Conservation (phyloP, 1,139 yeast species). For the Candida frijolesensis region DNA sequence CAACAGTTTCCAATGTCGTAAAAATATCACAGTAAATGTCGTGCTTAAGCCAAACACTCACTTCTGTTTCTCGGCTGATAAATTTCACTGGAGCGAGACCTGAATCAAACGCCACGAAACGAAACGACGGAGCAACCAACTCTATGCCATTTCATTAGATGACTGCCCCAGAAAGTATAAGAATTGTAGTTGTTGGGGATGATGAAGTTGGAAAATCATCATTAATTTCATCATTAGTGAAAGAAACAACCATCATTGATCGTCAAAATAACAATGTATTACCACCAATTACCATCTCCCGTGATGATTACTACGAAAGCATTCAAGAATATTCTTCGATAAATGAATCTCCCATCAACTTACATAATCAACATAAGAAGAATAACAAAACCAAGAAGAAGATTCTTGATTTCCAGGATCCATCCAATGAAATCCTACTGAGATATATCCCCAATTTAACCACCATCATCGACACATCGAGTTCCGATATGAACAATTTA, state of each 20-base stretch:
- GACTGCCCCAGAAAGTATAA: conserved; percentile 53
- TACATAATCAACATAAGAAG: neutral
- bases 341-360: conserved; percentile 4
- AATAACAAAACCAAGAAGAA: neutral
- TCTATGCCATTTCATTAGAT: neutral
- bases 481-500: conserved; percentile 61
- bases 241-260: conserved; percentile 64
- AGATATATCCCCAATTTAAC: conserved; percentile 66
- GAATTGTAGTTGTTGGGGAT: conserved; percentile 95
- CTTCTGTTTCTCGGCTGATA: no score
- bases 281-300: conserved; percentile 76
- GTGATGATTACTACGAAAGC: conserved; percentile 39
- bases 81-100: no score
- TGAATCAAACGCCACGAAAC: neutral
- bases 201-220: conserved; percentile 87
- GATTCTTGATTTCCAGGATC: conserved; percentile 10
- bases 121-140: neutral
- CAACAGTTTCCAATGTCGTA: no score
- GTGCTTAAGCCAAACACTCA: no score
- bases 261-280: conserved; percentile 61
- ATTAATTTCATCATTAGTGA: conserved; percentile 74
- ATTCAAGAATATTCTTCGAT: conserved; percentile 22
- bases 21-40: no score
- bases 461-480: conserved; percentile 74
- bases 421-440: conserved; percentile 28